Base-by-base conservation (phyloP, 1,284 basidiomycete genomes). In the Pulveroboletus sp. region DNA sequence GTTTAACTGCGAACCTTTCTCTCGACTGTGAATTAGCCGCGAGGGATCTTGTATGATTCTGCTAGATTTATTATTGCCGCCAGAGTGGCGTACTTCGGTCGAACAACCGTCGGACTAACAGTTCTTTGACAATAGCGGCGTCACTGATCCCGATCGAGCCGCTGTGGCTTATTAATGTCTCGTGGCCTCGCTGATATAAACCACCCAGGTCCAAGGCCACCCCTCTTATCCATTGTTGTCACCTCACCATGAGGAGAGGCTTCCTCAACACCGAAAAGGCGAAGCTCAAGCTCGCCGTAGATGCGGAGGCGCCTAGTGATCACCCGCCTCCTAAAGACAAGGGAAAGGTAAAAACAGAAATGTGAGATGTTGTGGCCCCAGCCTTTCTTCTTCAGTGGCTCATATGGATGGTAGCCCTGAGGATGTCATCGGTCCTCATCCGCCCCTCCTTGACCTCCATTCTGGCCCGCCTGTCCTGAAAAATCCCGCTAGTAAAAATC, bases 221-320 rank as follows among this genome's bases (percentile, higher is more conserved):
- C 25, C 14, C 7, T 44, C 15, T 20, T 15, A n/a, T 43, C 49
- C 33, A 47, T n/a, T 42, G 10, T 20, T 39, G 8, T 12, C 26
- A 24, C 49, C 40, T 18, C 26, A 10, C 12, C 50, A 69, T 69
- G 65, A 59, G 65, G 38, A 50, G 53, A 10, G 67, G 65, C 5
- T 67, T 67, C 36, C 52, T 69, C 28, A 69, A 60, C 43, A 67
- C 65, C 1, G 40, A 55, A 2, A 63, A 60, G 44, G 62, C 65
- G 8, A 69, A 56, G 33, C 46, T 14, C 15, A 44, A 44, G 22
- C 46, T 60, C 17, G 43, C 20, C 22, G 28, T 46, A 45, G 36
- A 26, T 11, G 6, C 48, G n/a, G 31, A 42, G 2, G 11, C 6
- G 18, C 20, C 15, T 18, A 28, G 18, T 5, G n/a, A 29, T 14